Evolutionary conservation across 2,329 filamentous ascomycete species (phyloP).

Genomic region (Scytalidium lignicola): DNA sequence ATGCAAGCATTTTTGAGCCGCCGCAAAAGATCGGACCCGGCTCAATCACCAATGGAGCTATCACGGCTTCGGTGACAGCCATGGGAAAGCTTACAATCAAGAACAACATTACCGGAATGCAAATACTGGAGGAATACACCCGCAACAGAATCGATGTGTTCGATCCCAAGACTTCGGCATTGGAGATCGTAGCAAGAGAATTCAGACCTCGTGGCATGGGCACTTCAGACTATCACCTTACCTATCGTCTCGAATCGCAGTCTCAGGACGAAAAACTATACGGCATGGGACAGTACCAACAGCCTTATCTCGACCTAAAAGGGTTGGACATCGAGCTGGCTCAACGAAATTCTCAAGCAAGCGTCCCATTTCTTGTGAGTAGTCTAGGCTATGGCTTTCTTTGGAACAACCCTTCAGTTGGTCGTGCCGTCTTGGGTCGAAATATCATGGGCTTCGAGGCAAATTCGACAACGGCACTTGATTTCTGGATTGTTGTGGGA

Average conservation of each 20-base stretch:
- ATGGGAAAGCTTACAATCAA: conserved; percentile 44
- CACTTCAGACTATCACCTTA: conserved; percentile 49
- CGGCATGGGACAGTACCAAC: conserved; percentile 64
- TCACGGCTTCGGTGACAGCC: conserved; percentile 39
- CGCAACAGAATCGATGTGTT: conserved; percentile 40
- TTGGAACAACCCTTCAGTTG: conserved; percentile 60
- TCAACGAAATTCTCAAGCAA: conserved; percentile 60
- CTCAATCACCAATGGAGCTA: conserved; percentile 40
- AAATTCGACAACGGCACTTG: conserved; percentile 47
- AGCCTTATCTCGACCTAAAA: conserved; percentile 55
- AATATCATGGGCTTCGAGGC: conserved; percentile 57
- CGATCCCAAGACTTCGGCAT: conserved; percentile 45
- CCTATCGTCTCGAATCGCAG: conserved; percentile 51
- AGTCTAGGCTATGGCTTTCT: conserved; percentile 55
- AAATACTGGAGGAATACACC: conserved; percentile 45
- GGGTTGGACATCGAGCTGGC: conserved; percentile 56
- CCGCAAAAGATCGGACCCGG: conserved; percentile 18
- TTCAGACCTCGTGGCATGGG: conserved; percentile 36
- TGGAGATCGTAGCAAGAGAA: conserved; percentile 45
- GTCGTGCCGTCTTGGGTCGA: conserved; percentile 53
- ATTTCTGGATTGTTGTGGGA: conserved; percentile 58
- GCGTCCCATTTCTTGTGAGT: conserved; percentile 55
- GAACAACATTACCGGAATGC: conserved; percentile 32
- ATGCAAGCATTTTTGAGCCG: neutral
- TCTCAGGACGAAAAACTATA: conserved; percentile 51